Evolutionary conservation across 1,139 yeast genomes (phyloP).

Genomic region (Lizanozyma gosingica): DNA sequence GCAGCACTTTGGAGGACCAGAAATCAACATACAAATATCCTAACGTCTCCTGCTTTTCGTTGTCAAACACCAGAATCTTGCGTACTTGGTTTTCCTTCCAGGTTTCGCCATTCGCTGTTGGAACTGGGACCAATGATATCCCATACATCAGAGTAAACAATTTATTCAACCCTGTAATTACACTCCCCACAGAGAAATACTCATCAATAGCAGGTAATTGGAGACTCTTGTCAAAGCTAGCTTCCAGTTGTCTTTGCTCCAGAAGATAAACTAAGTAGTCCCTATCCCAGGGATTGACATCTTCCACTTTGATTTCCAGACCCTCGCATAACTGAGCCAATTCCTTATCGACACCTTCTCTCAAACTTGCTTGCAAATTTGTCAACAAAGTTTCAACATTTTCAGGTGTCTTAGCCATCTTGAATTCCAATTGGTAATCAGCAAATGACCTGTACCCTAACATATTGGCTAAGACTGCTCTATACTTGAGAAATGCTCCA

Average conservation of each 20-base stretch:
- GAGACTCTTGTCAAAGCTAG: constrained; percentile 12
- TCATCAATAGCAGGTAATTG: constrained; percentile 10
- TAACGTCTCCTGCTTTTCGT: constrained; percentile 15
- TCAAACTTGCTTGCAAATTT: constrained; percentile 39
- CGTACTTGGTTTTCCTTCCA: constrained; percentile 84
- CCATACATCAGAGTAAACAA: constrained; percentile 69
- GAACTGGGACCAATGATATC: constrained; percentile 60
- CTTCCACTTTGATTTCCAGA: constrained; percentile 31
- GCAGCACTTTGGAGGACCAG: constrained; percentile 43
- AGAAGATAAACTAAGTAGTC: constrained; percentile 49
- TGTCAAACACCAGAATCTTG: constrained; percentile 55
- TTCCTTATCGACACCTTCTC: constrained; percentile 8
- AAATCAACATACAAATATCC: constrained; percentile 38
- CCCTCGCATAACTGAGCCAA: constrained; percentile 3
- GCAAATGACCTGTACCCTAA: constrained; percentile 69
- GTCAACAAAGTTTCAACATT: constrained; percentile 64
- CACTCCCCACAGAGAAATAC: constrained; percentile 80
- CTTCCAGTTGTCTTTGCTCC: constrained; percentile 10
- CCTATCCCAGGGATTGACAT: constrained; percentile 85
- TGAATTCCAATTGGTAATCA: constrained; percentile 76
- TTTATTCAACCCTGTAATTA: constrained; percentile 72
- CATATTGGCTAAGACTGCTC: constrained; percentile 67
- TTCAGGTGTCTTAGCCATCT: constrained; percentile 80
- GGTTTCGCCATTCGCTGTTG: constrained; percentile 64
- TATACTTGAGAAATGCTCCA: constrained; percentile 48